A percentile compares a stretch with the other conserved stretches of the same genome.
Evolutionary conservation across 1,284 basidiomycete species (phyloP).

Genomic region (Takashimella koratensis): DNA sequence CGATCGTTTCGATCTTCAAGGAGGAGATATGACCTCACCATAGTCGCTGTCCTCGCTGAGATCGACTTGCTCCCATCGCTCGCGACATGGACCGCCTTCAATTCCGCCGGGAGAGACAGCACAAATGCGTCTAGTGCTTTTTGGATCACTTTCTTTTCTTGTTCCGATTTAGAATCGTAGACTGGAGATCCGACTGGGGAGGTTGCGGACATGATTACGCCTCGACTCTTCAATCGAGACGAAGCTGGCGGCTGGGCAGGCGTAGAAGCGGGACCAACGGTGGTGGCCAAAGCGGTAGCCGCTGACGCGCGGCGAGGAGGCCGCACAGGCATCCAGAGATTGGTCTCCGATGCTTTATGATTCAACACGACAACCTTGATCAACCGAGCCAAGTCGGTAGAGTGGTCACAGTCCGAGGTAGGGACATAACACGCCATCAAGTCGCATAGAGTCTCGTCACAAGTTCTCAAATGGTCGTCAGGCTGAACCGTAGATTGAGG

Average conservation of each 20-base stretch:
- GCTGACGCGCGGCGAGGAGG: too few species aligned
- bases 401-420: not conserved
- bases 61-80: not conserved
- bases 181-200: not conserved
- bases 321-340: not conserved
- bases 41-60: not conserved
- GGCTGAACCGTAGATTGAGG: too few species aligned
- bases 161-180: not conserved
- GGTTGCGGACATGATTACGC: not conserved
- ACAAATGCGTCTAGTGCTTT: not conserved
- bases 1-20: too few species aligned
- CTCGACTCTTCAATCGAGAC: not conserved
- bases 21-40: too few species aligned
- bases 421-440: not conserved
- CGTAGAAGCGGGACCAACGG: not conserved
- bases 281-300: not conserved
- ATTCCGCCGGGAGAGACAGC: not conserved
- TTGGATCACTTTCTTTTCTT: not conserved
- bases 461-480: not conserved
- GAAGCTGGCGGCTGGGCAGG: not conserved
- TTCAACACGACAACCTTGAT: not conserved
- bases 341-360: not conserved
- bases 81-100: not conserved
- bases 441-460: not conserved
- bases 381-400: not conserved